Evolutionary conservation across 345 rosid species (phyloP).

Genomic region (Nasturtium officinale): DNA sequence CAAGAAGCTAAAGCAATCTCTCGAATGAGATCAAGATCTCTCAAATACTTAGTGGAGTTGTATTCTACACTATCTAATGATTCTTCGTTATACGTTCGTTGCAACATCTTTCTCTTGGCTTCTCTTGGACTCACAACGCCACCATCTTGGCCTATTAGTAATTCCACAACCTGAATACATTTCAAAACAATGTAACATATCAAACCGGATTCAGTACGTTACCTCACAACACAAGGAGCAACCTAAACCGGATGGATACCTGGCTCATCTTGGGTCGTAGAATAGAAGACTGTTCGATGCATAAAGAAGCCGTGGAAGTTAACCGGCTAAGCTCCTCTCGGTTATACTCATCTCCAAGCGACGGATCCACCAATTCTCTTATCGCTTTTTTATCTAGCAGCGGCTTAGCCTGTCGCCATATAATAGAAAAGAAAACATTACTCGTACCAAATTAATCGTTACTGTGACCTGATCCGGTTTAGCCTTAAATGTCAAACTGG

Average conservation of each 20-base stretch:
- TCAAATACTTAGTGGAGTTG: slow-evolving; percentile 69
- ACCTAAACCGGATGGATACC: slow-evolving; percentile 45
- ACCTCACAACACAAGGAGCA: not conserved
- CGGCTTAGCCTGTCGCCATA: slow-evolving; percentile 70
- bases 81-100: slow-evolving; percentile 77
- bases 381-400: slow-evolving; percentile 59
- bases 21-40: slow-evolving; percentile 55
- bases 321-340: slow-evolving; percentile 67
- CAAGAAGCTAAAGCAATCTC: slow-evolving; percentile 68
- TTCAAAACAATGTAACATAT: not conserved
- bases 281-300: slow-evolving; percentile 78
- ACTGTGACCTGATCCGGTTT: too few species aligned
- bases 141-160: slow-evolving; percentile 65
- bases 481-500: slow-evolving; percentile 18
- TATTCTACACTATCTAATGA: slow-evolving; percentile 66
- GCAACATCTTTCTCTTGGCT: slow-evolving; percentile 41
- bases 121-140: slow-evolving; percentile 39
- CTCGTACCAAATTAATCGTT: slow-evolving; percentile 2
- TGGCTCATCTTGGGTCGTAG: slow-evolving; percentile 89
- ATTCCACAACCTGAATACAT: slow-evolving; percentile 62
- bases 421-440: slow-evolving; percentile 12
- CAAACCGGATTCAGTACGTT: not conserved
- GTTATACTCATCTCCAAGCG: slow-evolving; percentile 57
- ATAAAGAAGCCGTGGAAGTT: slow-evolving; percentile 74
- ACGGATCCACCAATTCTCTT: slow-evolving; percentile 64